A percentile compares a stretch with the other conserved stretches of the same genome.
Conservation (phyloP, 2,329 filamentous ascomycete genomes). For the Beauveria caledonica region DNA sequence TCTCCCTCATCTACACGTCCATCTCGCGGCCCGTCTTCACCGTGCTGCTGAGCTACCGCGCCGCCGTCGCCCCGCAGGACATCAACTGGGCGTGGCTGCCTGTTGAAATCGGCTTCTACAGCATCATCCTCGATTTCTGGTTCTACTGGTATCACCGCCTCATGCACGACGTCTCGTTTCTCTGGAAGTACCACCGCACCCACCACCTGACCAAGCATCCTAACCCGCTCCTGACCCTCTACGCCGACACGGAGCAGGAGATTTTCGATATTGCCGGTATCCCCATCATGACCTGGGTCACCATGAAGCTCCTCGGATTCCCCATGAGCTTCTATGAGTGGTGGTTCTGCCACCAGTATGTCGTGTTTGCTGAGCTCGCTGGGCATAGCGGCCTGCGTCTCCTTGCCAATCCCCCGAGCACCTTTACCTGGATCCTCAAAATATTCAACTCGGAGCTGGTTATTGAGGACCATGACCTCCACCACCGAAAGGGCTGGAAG, state of each 20-base stretch:
- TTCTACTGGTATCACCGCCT: constrained; percentile 30
- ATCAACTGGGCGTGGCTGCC: constrained; percentile 27
- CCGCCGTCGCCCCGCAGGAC: constrained; percentile 17
- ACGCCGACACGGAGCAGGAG: constrained; percentile 24
- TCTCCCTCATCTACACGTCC: constrained; percentile 24
- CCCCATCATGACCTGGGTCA: constrained; percentile 21
- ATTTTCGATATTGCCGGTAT: constrained; percentile 22
- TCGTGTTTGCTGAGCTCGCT: constrained; percentile 27
- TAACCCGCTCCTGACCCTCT: constrained; percentile 22
- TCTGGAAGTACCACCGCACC: constrained; percentile 35
- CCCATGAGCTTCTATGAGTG: constrained; percentile 35
- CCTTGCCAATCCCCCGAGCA: constrained; percentile 23
- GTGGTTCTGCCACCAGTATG: constrained; percentile 33
- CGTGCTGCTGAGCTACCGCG: constrained; percentile 24
- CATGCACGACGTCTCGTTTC: constrained; percentile 30
- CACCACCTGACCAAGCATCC: constrained; percentile 35
- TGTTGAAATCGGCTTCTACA: constrained; percentile 29
- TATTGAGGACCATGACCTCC: constrained; percentile 32
- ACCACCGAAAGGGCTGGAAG: constrained; percentile 26
- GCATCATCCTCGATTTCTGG: constrained; percentile 33
- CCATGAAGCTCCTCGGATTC: constrained; percentile 23
- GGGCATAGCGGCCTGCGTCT: constrained; percentile 28
- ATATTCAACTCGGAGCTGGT: constrained; percentile 26
- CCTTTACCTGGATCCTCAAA: constrained; percentile 24
- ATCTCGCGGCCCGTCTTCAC: constrained; percentile 25